These are phyloP conservation scores for Tulasnella calospora DNA, from an alignment of 768 basidiomycete species.

Conservation along the genomic window DNA sequence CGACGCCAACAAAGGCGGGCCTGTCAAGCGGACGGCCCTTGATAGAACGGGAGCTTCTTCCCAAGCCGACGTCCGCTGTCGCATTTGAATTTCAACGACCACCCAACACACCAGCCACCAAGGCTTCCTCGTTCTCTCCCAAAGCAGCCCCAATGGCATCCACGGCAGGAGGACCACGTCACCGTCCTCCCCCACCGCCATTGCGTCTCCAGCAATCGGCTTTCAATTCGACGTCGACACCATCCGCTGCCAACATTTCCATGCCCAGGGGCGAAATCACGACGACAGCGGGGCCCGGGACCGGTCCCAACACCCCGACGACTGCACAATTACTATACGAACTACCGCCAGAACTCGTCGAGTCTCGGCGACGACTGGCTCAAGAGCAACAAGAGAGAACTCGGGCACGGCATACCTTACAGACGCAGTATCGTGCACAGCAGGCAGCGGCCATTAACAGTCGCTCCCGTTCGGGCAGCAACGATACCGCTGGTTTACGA, in stretches of 20 bases:
- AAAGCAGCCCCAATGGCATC: slow-evolving; percentile 1
- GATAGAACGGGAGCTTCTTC: neutral
- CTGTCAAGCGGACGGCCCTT: neutral
- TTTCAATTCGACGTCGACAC: slow-evolving; percentile 29
- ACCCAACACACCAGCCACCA: neutral
- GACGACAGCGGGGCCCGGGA: slow-evolving; percentile 5
- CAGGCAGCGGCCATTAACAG: neutral
- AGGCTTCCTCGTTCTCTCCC: neutral
- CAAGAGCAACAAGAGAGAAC: neutral
- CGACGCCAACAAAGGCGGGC: neutral
- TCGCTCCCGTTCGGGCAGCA: slow-evolving; percentile 8
- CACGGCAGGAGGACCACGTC: neutral
- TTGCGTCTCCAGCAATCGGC: neutral
- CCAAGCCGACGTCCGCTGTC: neutral
- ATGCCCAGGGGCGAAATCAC: slow-evolving; percentile 28
- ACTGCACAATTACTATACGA: slow-evolving; percentile 62
- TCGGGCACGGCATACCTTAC: slow-evolving; percentile 50
- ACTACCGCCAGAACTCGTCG: slow-evolving; percentile 48
- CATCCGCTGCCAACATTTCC: slow-evolving; percentile 44
- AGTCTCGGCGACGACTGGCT: slow-evolving; percentile 38
- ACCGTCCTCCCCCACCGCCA: slow-evolving; percentile 10
- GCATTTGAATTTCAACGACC: slow-evolving; percentile 7
- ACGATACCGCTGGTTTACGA: neutral
- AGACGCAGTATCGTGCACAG: slow-evolving; percentile 15
- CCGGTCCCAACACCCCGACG: slow-evolving; percentile 39